These are phyloP conservation scores for Colletotrichum noveboracense DNA, from an alignment of 2,329 filamentous ascomycete species.

Conservation along the genomic window DNA sequence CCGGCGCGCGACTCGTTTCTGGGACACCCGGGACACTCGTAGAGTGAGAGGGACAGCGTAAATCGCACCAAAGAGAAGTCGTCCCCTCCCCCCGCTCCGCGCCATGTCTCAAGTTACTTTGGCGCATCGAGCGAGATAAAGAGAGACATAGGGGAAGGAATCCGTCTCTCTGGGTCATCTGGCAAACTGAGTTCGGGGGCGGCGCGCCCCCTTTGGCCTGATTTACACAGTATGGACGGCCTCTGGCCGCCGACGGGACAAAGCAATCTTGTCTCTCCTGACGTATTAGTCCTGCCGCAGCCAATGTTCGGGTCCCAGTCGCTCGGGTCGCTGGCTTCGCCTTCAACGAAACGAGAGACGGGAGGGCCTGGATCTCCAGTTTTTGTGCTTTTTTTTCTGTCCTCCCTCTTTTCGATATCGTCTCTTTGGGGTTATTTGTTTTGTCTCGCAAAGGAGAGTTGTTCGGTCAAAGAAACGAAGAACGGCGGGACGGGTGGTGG, in stretches of 20 bases:
- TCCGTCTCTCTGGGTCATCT: slow-evolving; percentile 6
- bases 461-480: slow-evolving; percentile 6
- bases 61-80: not conserved
- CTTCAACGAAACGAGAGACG: not conserved
- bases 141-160: not conserved
- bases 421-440: slow-evolving; percentile 1
- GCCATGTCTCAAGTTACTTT: slow-evolving; percentile 15
- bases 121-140: slow-evolving; percentile 1
- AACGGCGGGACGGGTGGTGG: not conserved
- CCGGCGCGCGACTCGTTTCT: slow-evolving; percentile 1
- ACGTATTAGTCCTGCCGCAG: slow-evolving; percentile 13
- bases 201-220: not conserved
- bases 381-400: not conserved
- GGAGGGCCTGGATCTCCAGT: not conserved
- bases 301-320: slow-evolving; percentile 3
- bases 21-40: not conserved
- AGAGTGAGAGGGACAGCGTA: not conserved
- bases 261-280: slow-evolving; percentile 18
- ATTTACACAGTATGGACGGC: not conserved
- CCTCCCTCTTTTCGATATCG: not conserved
- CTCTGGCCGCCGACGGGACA: not conserved
- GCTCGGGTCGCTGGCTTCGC: slow-evolving; percentile 1
- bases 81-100: not conserved
- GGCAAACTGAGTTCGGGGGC: not conserved
- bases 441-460: not conserved